Evolutionary conservation across 176 grass and related monocot species (phyloP).

Genomic region (Oryza australiensis): DNA sequence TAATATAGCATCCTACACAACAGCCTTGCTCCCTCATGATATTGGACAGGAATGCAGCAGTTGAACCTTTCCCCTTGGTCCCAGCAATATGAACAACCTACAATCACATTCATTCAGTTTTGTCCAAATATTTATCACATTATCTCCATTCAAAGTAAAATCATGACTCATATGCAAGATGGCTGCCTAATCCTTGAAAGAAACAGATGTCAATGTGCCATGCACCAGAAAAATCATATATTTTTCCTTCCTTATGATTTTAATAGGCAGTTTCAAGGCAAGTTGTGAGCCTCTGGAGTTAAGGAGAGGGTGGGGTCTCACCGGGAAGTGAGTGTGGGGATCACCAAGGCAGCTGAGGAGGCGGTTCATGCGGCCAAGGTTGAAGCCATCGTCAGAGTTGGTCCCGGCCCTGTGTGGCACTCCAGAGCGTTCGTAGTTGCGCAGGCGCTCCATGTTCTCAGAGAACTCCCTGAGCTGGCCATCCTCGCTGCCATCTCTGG

Average conservation of each 20-base stretch:
- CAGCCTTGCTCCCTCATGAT: conserved; percentile 90
- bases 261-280: not conserved
- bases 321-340: conserved; percentile 73
- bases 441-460: conserved; percentile 75
- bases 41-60: conserved; percentile 69
- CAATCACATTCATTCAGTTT: not conserved
- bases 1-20: conserved; percentile 79
- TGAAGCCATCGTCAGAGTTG: conserved; percentile 77
- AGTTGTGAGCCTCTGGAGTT: not conserved
- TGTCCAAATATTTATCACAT: not conserved
- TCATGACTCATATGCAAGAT: not conserved
- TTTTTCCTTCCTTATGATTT: not conserved
- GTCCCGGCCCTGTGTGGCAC: conserved; percentile 76
- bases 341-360: conserved; percentile 63
- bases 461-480: conserved; percentile 56
- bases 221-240: not conserved
- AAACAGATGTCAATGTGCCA: not conserved
- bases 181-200: not conserved
- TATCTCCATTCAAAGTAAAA: not conserved
- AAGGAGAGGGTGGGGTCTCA: not conserved
- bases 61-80: conserved; percentile 95
- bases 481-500: not conserved
- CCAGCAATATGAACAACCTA: conserved; percentile 88
- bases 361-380: conserved; percentile 81
- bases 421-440: conserved; percentile 76